Base-by-base conservation (phyloP, 2,329 filamentous ascomycete species). In the Scytalidium sp. region DNA sequence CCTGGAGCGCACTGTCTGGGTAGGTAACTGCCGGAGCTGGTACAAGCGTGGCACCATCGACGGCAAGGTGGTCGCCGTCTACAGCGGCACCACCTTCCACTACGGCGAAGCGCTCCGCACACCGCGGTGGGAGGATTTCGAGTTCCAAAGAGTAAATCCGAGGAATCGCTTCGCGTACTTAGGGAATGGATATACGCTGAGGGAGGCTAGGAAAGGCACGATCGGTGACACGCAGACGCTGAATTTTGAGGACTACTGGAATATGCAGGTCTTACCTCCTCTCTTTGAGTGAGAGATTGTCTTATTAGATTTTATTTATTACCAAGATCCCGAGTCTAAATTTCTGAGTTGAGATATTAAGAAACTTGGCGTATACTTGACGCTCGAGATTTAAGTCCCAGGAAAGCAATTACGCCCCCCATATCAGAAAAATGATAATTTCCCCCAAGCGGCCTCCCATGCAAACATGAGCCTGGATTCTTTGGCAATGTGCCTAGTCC, bases 1-100 rank as follows among this genome's bases (percentile, higher is more conserved):
- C 55, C 78, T 80, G 75, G 74, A 75, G 39, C 72, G 75, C 27
- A 78, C 74, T 2, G 69, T 71, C 3, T 80, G 76, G 75, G 64
- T 69, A 3, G 64, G 68, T 3, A 60, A 62, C 15, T 74, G 48
- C 20, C 32, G 21, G 19, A 41, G 27, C 21, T 50, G 43, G 43
- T 50, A 46, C 27, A 50, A 50, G 43, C 42, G 42, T 25, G 39
- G 39, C n/a, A 46, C 43, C 5, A 36, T 41, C 10, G 39, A 27
- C 21, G 48, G 48, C 13, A 20, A 21, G 20, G 43, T 50, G 9
- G 19, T 39, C 15, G 39, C 43, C 21, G 29, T 50, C 25, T 46
- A 41, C 21, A 22, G 23, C 19, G 48, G 48, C 19, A 46, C 39
- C 19, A 41, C 43, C 13, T 42, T 50, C 22, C 48, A 50, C 41